A percentile compares a stretch with the other conserved stretches of the same genome.
phyloP scores from a whole-genome alignment of 768 basidiomycete genomes.

The Rhodotorula taiwanensis region DNA sequence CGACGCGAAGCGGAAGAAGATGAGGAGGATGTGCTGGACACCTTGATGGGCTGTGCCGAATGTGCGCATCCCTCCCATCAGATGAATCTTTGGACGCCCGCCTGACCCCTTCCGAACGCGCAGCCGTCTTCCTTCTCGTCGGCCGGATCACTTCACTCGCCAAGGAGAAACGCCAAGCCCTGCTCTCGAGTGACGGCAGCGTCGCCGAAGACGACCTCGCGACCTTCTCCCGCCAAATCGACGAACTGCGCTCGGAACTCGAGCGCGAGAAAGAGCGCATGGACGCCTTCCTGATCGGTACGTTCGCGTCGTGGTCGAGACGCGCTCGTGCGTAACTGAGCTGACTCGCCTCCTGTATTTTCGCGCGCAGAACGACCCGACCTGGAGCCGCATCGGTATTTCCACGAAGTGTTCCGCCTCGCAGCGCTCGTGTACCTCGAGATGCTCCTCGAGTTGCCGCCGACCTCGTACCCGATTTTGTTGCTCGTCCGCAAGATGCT shows the following conservation, averaged over 20 bases:
- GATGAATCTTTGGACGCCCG: too few species aligned
- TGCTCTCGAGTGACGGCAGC: background rate
- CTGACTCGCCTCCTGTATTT: background rate
- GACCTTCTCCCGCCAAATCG: background rate
- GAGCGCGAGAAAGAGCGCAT: slow-evolving; percentile 17
- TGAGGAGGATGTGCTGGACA: slow-evolving; percentile 23
- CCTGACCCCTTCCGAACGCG: too few species aligned
- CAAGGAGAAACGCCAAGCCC: slow-evolving; percentile 21
- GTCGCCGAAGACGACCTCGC: slow-evolving; percentile 19
- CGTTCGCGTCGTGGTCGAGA: background rate
- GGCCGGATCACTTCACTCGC: slow-evolving; percentile 10
- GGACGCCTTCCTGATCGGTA: slow-evolving; percentile 10
- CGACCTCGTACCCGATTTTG: slow-evolving; percentile 3
- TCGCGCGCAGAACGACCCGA: slow-evolving; percentile 9
- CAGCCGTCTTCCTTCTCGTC: slow-evolving; percentile 22
- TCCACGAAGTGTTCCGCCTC: slow-evolving; percentile 24
- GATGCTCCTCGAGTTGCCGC: slow-evolving; percentile 23
- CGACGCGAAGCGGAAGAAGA: background rate
- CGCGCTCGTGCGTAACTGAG: too few species aligned
- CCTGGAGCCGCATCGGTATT: slow-evolving; percentile 18
- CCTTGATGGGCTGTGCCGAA: slow-evolving; percentile 18
- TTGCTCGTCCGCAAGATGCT: slow-evolving; percentile 26
- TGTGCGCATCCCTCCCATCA: slow-evolving; percentile 1
- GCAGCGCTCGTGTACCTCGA: slow-evolving; percentile 15
- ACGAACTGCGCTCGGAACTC: slow-evolving; percentile 3